A percentile compares a stretch with the other conserved stretches of the same genome.
Conservation (phyloP, 768 basidiomycete genomes). For the Tylopilus sp. region DNA sequence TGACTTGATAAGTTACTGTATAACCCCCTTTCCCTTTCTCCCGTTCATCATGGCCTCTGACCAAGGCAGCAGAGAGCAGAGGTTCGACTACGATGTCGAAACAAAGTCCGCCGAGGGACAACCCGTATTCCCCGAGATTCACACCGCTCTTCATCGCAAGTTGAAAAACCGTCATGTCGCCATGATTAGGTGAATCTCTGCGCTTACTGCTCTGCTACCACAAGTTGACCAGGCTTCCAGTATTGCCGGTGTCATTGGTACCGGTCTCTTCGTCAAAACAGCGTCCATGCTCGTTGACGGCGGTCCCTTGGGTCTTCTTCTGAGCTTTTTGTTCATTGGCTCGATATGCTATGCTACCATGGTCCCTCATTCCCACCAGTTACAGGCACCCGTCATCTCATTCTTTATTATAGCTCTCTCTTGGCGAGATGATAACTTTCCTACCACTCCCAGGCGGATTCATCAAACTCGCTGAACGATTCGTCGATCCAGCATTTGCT, state of each 20-base stretch:
- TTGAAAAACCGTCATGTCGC: slow-evolving; percentile 1
- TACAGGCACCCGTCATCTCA: background rate
- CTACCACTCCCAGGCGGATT: slow-evolving; percentile 1
- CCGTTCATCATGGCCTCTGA: background rate
- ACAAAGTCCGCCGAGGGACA: background rate
- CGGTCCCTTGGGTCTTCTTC: slow-evolving; percentile 1
- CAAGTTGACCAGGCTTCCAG: background rate
- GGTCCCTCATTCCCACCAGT: background rate
- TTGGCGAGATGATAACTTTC: slow-evolving; percentile 1
- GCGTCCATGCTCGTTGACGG: background rate
- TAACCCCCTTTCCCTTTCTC: background rate
- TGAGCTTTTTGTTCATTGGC: background rate
- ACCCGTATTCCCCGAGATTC: background rate
- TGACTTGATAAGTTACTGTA: background rate
- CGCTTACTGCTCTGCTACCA: background rate
- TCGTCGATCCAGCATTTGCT: slow-evolving; percentile 3
- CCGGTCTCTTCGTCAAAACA: slow-evolving; percentile 1
- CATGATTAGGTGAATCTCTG: background rate
- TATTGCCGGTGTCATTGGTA: slow-evolving; percentile 1
- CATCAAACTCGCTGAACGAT: slow-evolving; percentile 4
- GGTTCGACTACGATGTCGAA: background rate
- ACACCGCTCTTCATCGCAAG: background rate
- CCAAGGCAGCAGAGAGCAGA: background rate
- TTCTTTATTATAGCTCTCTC: background rate
- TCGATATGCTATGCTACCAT: slow-evolving; percentile 1